Base-by-base conservation (phyloP, 306 rosid genomes). In the Senna siamea region DNA sequence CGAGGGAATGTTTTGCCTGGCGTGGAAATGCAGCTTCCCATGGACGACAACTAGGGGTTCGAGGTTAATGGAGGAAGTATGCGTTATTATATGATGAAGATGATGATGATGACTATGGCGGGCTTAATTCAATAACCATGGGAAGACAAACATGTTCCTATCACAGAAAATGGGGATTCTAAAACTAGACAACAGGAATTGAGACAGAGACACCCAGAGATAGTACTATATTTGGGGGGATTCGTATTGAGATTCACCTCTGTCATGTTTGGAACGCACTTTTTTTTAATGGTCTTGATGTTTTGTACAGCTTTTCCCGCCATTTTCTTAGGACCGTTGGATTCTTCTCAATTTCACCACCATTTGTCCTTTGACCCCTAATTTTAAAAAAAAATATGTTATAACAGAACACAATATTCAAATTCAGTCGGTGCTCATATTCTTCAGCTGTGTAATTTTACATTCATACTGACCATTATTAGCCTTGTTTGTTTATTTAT, bases 1-100 rank as follows among this genome's bases (percentile, higher is more conserved):
- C 67, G 60, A 32, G 66, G 18, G 2, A 70, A 81, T 19, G 71
- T 10, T 50, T 77, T 84, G 8, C 80, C 82, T 11, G 89, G 83
- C 18, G 83, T 50, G 15, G 97, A 88, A 2, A 89, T 77, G 87
- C 98, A 94, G 83, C 91, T 80, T 85, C 98, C 98, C 98, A 91
- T 93, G 88, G 89, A 82, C 66, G 78, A 56, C 9, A 18, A 44
- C 47, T 53, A 23, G 0, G 5, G 28, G 26, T 22, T 13, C 28
- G 34, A 19, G 40, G 40, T 37, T 53, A 22, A 30, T 32, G 38
- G 4, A 6, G 37, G 44, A 6, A n/a, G n/a, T 72, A n/a, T 4
- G 47, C 6, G 10, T 8, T 5, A 34, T 18, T 34, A 2, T 28
- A 23, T 6, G 30, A 26, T 26, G 30, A 26, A 1, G 35, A 13